phyloP scores from a whole-genome alignment of 2,329 filamentous ascomycete genomes.

The Fusarium papillatum region DNA sequence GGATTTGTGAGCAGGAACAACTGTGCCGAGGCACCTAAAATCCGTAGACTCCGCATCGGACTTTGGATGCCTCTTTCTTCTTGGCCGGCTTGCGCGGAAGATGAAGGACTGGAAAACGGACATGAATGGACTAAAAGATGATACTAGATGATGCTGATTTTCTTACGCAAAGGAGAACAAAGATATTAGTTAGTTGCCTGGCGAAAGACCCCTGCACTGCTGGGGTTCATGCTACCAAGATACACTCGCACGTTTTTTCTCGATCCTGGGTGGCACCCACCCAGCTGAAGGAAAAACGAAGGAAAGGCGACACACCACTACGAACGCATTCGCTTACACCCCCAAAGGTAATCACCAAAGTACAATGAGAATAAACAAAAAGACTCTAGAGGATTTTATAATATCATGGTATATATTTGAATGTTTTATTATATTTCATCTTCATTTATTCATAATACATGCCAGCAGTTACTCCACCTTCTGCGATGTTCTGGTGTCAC shows the following conservation, averaged over 20 bases:
- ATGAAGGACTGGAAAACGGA: background rate
- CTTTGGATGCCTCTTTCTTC: background rate
- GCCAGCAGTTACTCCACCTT: background rate
- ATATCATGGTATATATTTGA: background rate
- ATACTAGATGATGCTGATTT: background rate
- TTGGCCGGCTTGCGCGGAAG: background rate
- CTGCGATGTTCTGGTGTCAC: background rate
- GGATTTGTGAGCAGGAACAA: background rate
- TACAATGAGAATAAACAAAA: background rate
- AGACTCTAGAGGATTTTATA: background rate
- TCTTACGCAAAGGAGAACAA: conserved; percentile 2
- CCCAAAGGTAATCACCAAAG: background rate
- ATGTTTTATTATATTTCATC: background rate
- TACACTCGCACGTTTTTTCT: background rate
- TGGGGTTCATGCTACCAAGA: conserved; percentile 12
- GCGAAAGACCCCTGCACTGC: conserved; percentile 1
- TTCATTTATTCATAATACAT: background rate
- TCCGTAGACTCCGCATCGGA: background rate
- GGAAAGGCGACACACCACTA: background rate
- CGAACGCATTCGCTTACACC: background rate
- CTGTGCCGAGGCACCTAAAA: conserved; percentile 4
- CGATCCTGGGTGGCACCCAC: background rate
- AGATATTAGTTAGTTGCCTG: conserved; percentile 5
- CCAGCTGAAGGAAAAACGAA: background rate
- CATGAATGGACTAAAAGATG: background rate